A percentile compares a stretch with the other conserved stretches of the same genome.
phyloP scores from a whole-genome alignment of 139 green algal genomes.

The Desmodesmus armatus region DNA sequence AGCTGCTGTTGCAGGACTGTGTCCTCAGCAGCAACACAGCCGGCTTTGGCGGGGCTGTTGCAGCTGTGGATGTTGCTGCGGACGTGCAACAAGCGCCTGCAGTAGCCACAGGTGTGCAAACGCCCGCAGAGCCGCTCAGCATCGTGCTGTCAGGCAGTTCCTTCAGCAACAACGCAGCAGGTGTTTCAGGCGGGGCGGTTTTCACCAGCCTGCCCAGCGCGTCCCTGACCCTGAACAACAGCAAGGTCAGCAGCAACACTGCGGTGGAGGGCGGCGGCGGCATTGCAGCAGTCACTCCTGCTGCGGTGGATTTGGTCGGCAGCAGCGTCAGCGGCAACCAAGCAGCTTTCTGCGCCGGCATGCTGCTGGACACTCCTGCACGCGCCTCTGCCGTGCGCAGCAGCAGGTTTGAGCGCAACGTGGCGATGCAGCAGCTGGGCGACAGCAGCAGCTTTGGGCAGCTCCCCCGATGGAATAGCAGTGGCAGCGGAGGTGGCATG shows the following conservation, averaged over 20 bases:
- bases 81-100: background rate
- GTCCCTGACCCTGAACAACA: background rate
- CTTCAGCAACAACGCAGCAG: background rate
- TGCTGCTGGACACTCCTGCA: background rate
- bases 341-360: background rate
- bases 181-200: background rate
- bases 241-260: background rate
- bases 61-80: background rate
- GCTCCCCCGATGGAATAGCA: background rate
- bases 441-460: background rate
- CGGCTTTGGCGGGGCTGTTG: too few species aligned
- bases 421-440: background rate
- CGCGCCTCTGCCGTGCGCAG: background rate
- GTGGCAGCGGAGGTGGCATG: background rate
- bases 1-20: background rate
- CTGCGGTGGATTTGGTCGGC: background rate
- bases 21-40: too few species aligned
- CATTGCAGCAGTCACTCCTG: background rate
- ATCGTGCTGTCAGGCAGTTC: too few species aligned
- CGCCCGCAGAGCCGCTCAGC: background rate
- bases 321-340: background rate
- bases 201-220: background rate
- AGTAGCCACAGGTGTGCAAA: background rate
- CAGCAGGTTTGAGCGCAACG: background rate
- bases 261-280: background rate